phyloP scores from a whole-genome alignment of 2,329 filamentous ascomycete species.

The Scleromitrula shiraiana region DNA sequence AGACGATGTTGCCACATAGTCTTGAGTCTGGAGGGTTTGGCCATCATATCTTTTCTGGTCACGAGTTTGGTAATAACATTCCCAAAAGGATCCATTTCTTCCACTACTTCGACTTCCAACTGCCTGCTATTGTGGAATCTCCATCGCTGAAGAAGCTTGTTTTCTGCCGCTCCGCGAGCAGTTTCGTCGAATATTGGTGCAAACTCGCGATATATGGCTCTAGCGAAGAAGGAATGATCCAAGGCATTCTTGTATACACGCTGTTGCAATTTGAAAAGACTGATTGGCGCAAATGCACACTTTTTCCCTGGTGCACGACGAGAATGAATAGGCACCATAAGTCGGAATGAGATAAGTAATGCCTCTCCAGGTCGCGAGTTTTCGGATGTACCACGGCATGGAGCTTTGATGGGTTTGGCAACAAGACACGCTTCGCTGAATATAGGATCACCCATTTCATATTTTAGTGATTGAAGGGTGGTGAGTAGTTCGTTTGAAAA shows the following conservation, averaged over 20 bases:
- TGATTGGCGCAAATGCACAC: slow-evolving; percentile 52
- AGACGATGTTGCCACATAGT: neutral
- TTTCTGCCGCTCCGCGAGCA: neutral
- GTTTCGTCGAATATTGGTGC: slow-evolving; percentile 35
- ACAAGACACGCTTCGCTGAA: slow-evolving; percentile 40
- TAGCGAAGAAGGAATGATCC: slow-evolving; percentile 51
- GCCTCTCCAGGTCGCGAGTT: slow-evolving; percentile 26
- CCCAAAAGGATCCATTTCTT: slow-evolving; percentile 6
- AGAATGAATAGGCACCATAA: slow-evolving; percentile 54
- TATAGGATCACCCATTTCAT: slow-evolving; percentile 36
- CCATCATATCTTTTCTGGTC: neutral
- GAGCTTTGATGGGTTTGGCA: slow-evolving; percentile 35
- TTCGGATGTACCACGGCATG: slow-evolving; percentile 29
- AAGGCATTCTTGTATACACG: slow-evolving; percentile 47
- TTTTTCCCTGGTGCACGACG: slow-evolving; percentile 41
- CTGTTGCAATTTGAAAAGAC: slow-evolving; percentile 60
- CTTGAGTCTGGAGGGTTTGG: neutral
- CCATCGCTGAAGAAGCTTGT: neutral
- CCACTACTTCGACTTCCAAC: neutral
- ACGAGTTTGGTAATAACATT: slow-evolving; percentile 1
- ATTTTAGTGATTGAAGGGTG: slow-evolving; percentile 34
- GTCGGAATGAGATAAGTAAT: slow-evolving; percentile 46
- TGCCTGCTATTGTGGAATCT: neutral
- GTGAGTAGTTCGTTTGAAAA: slow-evolving; percentile 40
- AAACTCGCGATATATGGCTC: slow-evolving; percentile 54